Evolutionary conservation across 805 yeast genomes (phyloP).

Genomic region (Sugiyamaella americana): DNA sequence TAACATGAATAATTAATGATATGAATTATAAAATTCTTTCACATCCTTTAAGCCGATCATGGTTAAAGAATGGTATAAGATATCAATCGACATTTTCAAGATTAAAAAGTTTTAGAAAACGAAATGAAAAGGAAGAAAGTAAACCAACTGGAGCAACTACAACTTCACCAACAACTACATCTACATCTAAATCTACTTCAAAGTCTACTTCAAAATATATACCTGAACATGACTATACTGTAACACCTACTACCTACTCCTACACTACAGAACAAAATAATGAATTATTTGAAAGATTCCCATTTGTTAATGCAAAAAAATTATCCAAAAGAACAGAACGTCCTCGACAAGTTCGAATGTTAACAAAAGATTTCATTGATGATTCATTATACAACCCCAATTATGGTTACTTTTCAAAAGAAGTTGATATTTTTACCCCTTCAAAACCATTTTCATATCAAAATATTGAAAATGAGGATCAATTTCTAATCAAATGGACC

Average conservation of each 20-base stretch:
- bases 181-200: too few species aligned
- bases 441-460: constrained; percentile 58
- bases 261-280: constrained; percentile 32
- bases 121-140: too few species aligned
- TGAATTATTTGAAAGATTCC: constrained; percentile 39
- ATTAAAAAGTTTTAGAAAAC: not conserved
- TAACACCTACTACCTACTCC: constrained; percentile 31
- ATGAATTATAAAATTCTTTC: too few species aligned
- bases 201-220: too few species aligned
- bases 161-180: too few species aligned
- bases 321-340: constrained; percentile 37
- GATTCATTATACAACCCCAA: constrained; percentile 75
- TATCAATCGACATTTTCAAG: not conserved
- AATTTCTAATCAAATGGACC: constrained; percentile 64
- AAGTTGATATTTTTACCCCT: constrained; percentile 70
- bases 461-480: constrained; percentile 55
- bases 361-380: constrained; percentile 74
- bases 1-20: too few species aligned
- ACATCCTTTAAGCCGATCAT: too few species aligned
- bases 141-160: too few species aligned
- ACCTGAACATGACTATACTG: constrained; percentile 30
- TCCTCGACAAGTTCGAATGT: constrained; percentile 62
- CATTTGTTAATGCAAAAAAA: constrained; percentile 36
- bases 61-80: too few species aligned
- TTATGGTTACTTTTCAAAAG: constrained; percentile 76